Evolutionary conservation across 108 stramenopile species (phyloP).

Genomic region (Discostella stelligeroides): DNA sequence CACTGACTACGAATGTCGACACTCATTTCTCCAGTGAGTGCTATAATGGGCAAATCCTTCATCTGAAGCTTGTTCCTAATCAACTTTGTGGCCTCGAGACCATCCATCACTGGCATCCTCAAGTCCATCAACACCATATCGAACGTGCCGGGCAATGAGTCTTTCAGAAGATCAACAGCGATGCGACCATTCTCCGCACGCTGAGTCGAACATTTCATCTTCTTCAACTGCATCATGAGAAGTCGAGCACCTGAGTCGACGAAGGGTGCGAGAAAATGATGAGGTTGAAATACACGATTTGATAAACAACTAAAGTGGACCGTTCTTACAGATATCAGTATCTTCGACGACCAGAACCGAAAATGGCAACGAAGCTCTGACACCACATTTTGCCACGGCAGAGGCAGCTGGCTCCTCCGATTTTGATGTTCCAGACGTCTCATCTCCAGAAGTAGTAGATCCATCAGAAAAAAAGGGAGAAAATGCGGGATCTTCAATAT

Average conservation of each 20-base stretch:
- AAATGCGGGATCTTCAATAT: slow-evolving; percentile 18
- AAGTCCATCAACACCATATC: slow-evolving; percentile 60
- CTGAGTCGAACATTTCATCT: slow-evolving; percentile 37
- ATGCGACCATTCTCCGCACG: slow-evolving; percentile 54
- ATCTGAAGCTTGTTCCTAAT: slow-evolving; percentile 35
- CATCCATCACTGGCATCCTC: slow-evolving; percentile 65
- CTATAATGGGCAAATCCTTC: slow-evolving; percentile 33
- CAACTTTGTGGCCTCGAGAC: slow-evolving; percentile 52
- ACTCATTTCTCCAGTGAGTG: slow-evolving; percentile 37
- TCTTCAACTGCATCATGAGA: slow-evolving; percentile 25
- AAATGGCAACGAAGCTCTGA: slow-evolving; percentile 32
- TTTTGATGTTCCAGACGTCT: background rate
- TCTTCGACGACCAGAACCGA: slow-evolving; percentile 63
- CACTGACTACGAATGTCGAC: slow-evolving; percentile 25
- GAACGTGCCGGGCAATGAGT: slow-evolving; percentile 31
- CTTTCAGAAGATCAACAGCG: slow-evolving; percentile 46
- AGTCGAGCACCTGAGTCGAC: slow-evolving; percentile 47
- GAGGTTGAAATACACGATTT: background rate
- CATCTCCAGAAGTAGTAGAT: slow-evolving; percentile 1
- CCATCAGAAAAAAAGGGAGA: slow-evolving; percentile 13
- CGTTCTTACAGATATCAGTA: slow-evolving; percentile 44
- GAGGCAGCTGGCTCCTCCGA: background rate
- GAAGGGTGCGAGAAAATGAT: too few relatives aligned
- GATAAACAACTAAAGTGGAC: background rate
- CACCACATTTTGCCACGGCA: slow-evolving; percentile 41